phyloP scores from a whole-genome alignment of 2,329 filamentous ascomycete genomes.

The Trichoderma guizhouense region DNA sequence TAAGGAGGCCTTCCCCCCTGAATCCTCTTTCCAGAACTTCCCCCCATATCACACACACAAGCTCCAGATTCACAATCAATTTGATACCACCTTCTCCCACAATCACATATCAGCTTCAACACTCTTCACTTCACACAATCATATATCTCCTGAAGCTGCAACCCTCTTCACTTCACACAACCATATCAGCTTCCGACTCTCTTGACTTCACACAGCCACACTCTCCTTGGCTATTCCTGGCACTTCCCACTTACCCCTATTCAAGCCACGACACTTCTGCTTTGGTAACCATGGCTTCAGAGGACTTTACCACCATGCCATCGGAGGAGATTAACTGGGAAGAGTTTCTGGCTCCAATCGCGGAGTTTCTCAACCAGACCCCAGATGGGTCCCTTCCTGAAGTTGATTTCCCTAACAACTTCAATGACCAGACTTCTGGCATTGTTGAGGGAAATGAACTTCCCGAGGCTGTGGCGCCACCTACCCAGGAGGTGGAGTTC shows the following conservation, averaged over 20 bases:
- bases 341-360: too few relatives aligned
- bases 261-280: neutral
- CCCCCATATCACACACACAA: neutral
- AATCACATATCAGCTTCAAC: neutral
- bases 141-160: neutral
- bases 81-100: neutral
- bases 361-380: neutral
- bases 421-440: neutral
- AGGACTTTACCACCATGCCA: neutral
- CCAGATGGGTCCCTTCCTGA: neutral
- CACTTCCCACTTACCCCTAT: neutral
- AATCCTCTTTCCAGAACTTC: neutral
- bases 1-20: neutral
- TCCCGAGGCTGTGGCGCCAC: too few relatives aligned
- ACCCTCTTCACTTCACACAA: neutral
- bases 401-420: neutral
- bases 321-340: neutral
- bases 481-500: too few relatives aligned
- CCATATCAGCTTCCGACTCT: neutral
- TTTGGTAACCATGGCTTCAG: neutral
- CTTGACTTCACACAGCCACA: neutral
- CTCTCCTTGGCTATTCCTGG: neutral
- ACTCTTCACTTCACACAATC: neutral
- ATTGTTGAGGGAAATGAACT: too few relatives aligned
- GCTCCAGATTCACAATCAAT: neutral